Conservation (phyloP, 2,329 filamentous ascomycete genomes). For the Penicillium verrucosum region DNA sequence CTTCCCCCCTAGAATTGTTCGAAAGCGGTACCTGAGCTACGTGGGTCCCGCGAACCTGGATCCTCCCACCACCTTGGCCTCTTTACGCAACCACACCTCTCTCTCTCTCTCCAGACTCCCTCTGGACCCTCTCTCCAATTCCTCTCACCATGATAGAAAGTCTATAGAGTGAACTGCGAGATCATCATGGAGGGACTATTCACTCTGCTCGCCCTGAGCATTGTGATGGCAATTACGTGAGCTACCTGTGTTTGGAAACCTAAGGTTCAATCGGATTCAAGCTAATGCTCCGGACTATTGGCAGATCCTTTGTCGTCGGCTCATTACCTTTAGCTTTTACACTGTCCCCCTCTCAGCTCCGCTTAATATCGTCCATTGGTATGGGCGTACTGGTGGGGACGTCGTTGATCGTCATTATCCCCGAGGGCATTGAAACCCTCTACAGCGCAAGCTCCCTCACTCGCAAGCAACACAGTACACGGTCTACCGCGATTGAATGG, state of each 20-base stretch:
- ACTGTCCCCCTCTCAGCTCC: constrained; percentile 79
- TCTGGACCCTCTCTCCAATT: not conserved
- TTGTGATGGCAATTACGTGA: constrained; percentile 64
- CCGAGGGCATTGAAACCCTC: constrained; percentile 89
- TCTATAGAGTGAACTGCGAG: constrained; percentile 32
- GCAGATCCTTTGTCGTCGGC: constrained; percentile 90
- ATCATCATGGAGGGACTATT: constrained; percentile 59
- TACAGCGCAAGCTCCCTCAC: constrained; percentile 54
- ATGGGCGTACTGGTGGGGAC: constrained; percentile 94
- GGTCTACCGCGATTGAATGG: constrained; percentile 30
- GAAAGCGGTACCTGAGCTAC: constrained; percentile 21
- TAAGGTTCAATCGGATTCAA: not conserved
- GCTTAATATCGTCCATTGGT: constrained; percentile 85
- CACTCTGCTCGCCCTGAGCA: constrained; percentile 62
- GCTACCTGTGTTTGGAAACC: constrained; percentile 23
- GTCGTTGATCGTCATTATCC: constrained; percentile 94
- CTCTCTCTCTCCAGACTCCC: not conserved
- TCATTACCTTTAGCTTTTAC: constrained; percentile 85
- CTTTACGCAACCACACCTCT: constrained; percentile 4
- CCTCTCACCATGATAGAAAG: constrained; percentile 26
- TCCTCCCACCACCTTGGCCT: constrained; percentile 10
- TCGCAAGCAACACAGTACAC: constrained; percentile 33
- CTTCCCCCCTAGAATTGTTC: constrained; percentile 12
- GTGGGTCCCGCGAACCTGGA: constrained; percentile 14
- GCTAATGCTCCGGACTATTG: constrained; percentile 8